Percentiles rank a stretch among this genome's conserved stretches.
Evolutionary conservation across 1,284 basidiomycete species (phyloP).

Genomic region (Tausonia pullulans): DNA sequence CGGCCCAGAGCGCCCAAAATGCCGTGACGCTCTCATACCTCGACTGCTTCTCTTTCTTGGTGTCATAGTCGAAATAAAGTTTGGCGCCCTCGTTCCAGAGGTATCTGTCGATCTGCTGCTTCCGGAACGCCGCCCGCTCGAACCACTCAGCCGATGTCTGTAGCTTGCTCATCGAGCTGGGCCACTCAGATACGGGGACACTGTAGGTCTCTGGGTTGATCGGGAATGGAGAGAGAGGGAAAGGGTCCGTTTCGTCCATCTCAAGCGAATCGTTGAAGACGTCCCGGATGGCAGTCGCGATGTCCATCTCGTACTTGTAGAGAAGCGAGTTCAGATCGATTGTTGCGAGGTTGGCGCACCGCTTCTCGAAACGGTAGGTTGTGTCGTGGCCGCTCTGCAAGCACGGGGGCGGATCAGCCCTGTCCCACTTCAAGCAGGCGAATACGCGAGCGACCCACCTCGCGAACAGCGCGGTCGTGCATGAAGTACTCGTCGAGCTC

Average conservation of each 20-base stretch:
- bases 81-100: constrained; percentile 93
- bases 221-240: constrained; percentile 80
- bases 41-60: constrained; percentile 75
- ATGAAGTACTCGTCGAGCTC: constrained; percentile 92
- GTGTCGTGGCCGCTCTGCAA: constrained; percentile 73
- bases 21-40: constrained; percentile 91
- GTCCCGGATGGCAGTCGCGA: constrained; percentile 84
- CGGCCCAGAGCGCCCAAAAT: constrained; percentile 96
- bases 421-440: background rate
- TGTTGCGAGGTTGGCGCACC: constrained; percentile 85
- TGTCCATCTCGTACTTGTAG: constrained; percentile 87
- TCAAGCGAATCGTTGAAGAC: constrained; percentile 86
- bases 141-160: constrained; percentile 85
- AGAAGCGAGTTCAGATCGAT: constrained; percentile 81
- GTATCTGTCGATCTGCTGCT: constrained; percentile 81
- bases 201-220: constrained; percentile 67
- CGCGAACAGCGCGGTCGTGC: constrained; percentile 88
- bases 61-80: constrained; percentile 95
- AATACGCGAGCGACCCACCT: constrained; percentile 40
- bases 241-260: constrained; percentile 62
- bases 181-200: constrained; percentile 40
- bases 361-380: constrained; percentile 89
- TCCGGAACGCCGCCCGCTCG: constrained; percentile 67
- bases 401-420: background rate
- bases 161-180: constrained; percentile 49